These are phyloP conservation scores for Nicotiana undulata DNA, from an alignment of 257 asterid species.

Conservation along the genomic window DNA sequence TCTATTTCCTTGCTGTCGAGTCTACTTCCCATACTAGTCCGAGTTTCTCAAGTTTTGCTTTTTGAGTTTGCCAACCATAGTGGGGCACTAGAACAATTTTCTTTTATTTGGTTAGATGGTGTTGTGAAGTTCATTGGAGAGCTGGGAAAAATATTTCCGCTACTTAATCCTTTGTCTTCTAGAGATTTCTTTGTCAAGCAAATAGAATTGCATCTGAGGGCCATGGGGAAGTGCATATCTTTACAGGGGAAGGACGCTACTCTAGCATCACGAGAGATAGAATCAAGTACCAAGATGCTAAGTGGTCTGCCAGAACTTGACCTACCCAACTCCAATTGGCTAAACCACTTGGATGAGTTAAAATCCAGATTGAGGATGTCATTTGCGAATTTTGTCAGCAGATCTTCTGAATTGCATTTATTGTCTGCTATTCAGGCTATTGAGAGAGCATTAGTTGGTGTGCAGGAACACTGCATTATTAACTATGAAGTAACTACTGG, in stretches of 20 bases:
- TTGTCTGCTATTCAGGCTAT: slow-evolving; percentile 54
- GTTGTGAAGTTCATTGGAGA: slow-evolving; percentile 68
- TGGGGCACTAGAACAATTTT: slow-evolving; percentile 32
- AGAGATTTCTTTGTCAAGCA: slow-evolving; percentile 47
- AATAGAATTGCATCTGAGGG: slow-evolving; percentile 65
- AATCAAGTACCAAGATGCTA: slow-evolving; percentile 38
- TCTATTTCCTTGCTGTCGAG: slow-evolving; percentile 35
- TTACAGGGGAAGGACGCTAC: slow-evolving; percentile 67
- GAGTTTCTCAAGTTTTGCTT: slow-evolving; percentile 48
- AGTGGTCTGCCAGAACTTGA: slow-evolving; percentile 19
- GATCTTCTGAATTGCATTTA: slow-evolving; percentile 63
- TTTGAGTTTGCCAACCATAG: slow-evolving; percentile 46
- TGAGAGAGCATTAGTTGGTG: slow-evolving; percentile 92
- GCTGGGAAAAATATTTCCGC: slow-evolving; percentile 57
- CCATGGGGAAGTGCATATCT: slow-evolving; percentile 79
- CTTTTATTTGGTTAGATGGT: slow-evolving; percentile 57
- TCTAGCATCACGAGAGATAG: slow-evolving; percentile 57
- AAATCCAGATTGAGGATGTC: slow-evolving; percentile 59
- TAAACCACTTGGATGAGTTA: slow-evolving; percentile 41
- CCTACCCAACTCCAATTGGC: slow-evolving; percentile 20
- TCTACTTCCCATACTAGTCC: slow-evolving; percentile 38
- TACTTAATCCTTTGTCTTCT: slow-evolving; percentile 46
- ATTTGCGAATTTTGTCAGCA: slow-evolving; percentile 44
- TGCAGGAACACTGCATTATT: slow-evolving; percentile 47
- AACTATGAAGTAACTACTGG: slow-evolving; percentile 59